These are phyloP conservation scores for Talaromyces sp. DNA, from an alignment of 2,329 filamentous ascomycete species.

Conservation along the genomic window DNA sequence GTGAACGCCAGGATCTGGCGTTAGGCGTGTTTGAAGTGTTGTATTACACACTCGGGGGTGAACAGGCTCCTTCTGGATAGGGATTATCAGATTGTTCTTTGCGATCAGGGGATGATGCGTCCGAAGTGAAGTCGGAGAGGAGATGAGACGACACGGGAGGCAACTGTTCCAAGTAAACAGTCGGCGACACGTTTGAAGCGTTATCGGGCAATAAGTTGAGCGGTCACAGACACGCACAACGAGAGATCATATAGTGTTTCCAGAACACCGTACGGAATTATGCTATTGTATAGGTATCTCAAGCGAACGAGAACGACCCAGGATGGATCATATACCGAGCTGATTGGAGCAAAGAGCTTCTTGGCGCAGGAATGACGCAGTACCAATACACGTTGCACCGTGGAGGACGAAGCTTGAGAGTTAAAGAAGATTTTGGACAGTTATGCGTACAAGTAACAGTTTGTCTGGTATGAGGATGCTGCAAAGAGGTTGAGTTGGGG, in stretches of 20 bases:
- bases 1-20: constrained; percentile 4
- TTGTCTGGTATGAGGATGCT: constrained; percentile 2
- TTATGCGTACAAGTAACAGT: background rate
- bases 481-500: background rate
- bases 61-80: background rate
- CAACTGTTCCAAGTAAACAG: background rate
- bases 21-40: background rate
- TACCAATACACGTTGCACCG: background rate
- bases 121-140: background rate
- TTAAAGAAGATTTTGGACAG: background rate
- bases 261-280: constrained; percentile 10
- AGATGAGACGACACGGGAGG: constrained; percentile 2
- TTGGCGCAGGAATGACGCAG: constrained; percentile 5
- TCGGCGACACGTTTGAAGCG: background rate
- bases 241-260: constrained; percentile 5
- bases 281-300: background rate
- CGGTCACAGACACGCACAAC: constrained; percentile 8
- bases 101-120: background rate
- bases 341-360: constrained; percentile 2
- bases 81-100: background rate
- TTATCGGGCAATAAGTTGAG: background rate
- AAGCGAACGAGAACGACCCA: background rate
- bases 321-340: background rate
- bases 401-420: background rate
- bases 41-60: background rate